Evolutionary conservation across 257 asterid species (phyloP), one percentile per base, ranked within the genome.

Genomic region (Hygrophila difformis): DNA sequence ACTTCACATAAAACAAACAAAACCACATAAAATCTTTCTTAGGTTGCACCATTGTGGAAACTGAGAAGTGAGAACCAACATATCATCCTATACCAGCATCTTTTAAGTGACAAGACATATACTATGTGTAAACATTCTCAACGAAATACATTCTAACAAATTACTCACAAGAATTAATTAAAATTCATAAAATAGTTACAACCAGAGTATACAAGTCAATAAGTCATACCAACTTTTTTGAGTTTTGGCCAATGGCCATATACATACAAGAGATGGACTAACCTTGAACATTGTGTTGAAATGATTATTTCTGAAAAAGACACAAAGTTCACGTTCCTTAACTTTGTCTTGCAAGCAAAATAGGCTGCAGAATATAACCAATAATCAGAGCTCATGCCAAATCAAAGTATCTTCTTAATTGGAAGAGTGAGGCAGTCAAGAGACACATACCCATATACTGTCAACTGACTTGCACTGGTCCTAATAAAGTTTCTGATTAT

Each of bases 201-300:
- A n/a, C n/a, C n/a, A n/a, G n/a, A n/a, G n/a, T n/a, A n/a, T n/a
- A n/a, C n/a, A n/a, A n/a, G n/a, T n/a, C n/a, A n/a, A n/a, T n/a
- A n/a, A n/a, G 37, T 33, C 37, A 33, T 2, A 5, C 37, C 37
- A 24, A 24, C 29, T 24, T 24, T 2, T 24, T 24, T 24, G 29
- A 2, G 29, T n/a, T n/a, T n/a, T n/a, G n/a, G n/a, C n/a, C n/a
- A 24, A 24, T 24, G 5, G 29, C 29, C 29, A 24, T 12, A 1
- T 5, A 5, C 12, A 9, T 33, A 33, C 10, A 33, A 5, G 37
- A 5, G 12, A 10, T 33, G 8, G 36, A 64, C 84, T 60, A 53
- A 91, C 96, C 97, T 91, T 91, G 64, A 87, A 86, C 99, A 91
- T 87, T 33, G 95, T 83, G 64, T 87, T 91, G 85, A 91, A 91